Evolutionary conservation across 202 grass and related monocot genomes (phyloP), one percentile per base, ranked within the genome.

Genomic region (Hordeum pubiflorum): DNA sequence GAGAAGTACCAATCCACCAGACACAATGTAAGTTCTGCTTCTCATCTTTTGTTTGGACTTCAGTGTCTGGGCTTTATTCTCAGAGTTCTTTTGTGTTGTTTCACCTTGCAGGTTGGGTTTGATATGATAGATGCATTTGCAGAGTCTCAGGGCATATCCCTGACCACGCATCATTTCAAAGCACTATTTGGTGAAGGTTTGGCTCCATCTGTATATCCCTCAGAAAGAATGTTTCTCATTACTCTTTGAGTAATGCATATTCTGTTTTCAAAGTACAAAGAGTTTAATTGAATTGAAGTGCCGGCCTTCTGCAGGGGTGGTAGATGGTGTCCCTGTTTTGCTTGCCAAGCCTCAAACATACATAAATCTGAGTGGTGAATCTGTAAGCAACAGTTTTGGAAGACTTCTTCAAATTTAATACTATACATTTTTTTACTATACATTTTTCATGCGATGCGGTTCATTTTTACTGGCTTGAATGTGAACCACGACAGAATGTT

Each of bases 351-450:
- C 90, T 34, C 92, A 95, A 60, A 99, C 89, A 14, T 95, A 90
- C 71, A 93, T 99, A 91, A 99, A 95, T 87, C 86, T 98, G 40
- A 93, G 96, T 15, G 89, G 90, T 76, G 92, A 95, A 90, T 95
- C 92, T 87, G 96, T 99, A 91, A 89, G 96, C 29, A 46, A 18
- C 46, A 74, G 8, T 52, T 79, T 31, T 75, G n/a, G 66, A 68
- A 44, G 10, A 33, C 12, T 79, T 63, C 6, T 79, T 58, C 13
- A 41, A 55, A 52, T 73, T 52, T 63, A 52, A 6, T 50, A 13
- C 13, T 71, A 13, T 65, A 68, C 52, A 56, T 24, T 37, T 67
- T 23, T 74, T 26, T 50, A 13, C 13, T 71, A 13, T 65, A 68
- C 52, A 56, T 24, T 37, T 67, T 23, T 74, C 13, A 34, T 77